These are phyloP conservation scores for Tylopilus sp. DNA, from an alignment of 768 basidiomycete species.

Conservation along the genomic window DNA sequence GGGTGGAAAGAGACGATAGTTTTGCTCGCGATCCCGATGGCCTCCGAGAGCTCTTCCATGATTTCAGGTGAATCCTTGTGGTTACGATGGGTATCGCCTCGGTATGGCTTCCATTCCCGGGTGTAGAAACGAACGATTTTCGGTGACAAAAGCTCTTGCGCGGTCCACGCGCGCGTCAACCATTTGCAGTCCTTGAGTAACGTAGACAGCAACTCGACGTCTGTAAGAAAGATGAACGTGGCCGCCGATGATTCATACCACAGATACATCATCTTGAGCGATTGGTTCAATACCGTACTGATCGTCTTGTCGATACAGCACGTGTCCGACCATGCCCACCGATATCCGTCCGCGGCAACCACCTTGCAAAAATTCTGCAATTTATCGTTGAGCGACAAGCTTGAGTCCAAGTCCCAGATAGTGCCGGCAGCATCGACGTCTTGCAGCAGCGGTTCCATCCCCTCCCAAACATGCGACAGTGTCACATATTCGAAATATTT, in stretches of 20 bases:
- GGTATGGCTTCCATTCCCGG: not conserved
- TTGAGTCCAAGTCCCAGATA: slow-evolving; percentile 5
- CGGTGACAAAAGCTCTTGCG: not conserved
- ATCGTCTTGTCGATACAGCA: too few relatives aligned
- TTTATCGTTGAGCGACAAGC: slow-evolving; percentile 1
- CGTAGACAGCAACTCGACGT: not conserved
- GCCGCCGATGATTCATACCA: slow-evolving; percentile 2
- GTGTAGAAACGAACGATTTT: not conserved
- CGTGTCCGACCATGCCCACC: too few relatives aligned
- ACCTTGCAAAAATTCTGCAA: slow-evolving; percentile 3
- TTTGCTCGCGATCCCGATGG: not conserved
- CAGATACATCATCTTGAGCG: slow-evolving; percentile 9
- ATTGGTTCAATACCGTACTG: not conserved
- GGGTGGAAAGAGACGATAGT: slow-evolving; percentile 5
- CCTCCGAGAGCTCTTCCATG: slow-evolving; percentile 5
- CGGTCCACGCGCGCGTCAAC: not conserved
- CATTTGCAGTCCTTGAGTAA: not conserved
- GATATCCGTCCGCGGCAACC: slow-evolving; percentile 1
- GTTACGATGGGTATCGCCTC: not conserved
- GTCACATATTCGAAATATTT: slow-evolving; percentile 10
- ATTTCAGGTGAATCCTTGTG: not conserved
- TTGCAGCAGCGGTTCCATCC: slow-evolving; percentile 6
- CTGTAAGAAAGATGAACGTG: not conserved
- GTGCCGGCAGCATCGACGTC: slow-evolving; percentile 3
- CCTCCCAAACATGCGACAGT: slow-evolving; percentile 13